These are phyloP conservation scores for Wickerhamiella shivajii DNA, from an alignment of 805 yeast species.

Conservation along the genomic window DNA sequence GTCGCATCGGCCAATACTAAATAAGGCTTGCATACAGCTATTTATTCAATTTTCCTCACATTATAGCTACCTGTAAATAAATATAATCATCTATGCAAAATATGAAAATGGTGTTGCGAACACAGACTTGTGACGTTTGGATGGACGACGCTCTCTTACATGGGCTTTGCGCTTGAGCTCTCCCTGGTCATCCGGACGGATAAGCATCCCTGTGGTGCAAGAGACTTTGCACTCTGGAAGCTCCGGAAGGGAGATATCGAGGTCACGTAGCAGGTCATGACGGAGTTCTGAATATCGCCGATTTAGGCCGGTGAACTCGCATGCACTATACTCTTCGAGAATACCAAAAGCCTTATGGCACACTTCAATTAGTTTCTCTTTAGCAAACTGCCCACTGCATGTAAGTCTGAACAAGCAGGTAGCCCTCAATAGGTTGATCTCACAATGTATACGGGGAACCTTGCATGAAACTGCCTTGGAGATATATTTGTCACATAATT, in stretches of 20 bases:
- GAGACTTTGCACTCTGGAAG: no score
- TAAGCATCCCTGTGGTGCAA: no score
- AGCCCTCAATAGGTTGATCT: background rate
- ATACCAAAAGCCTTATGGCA: background rate
- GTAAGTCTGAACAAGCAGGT: background rate
- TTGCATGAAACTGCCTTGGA: background rate
- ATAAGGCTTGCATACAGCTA: no score
- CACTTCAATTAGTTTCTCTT: background rate
- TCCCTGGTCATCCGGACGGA: no score
- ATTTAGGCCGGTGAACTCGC: background rate
- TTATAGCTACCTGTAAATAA: no score
- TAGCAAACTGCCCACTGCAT: background rate
- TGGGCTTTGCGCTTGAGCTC: no score
- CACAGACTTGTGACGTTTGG: no score
- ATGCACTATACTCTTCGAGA: background rate
- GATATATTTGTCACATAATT: background rate
- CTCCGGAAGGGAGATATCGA: background rate
- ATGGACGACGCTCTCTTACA: no score
- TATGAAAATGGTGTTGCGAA: no score
- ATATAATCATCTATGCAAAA: no score
- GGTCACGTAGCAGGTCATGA: background rate
- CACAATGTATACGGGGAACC: background rate
- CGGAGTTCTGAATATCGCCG: background rate
- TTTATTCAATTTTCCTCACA: no score
- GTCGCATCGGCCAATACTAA: slow-evolving; percentile 18